Percentiles rank a stretch among this genome's conserved stretches.
These are phyloP conservation scores for Neurospora tetraspora DNA, from an alignment of 495 filamentous ascomycete genomes.

Conservation along the genomic window DNA sequence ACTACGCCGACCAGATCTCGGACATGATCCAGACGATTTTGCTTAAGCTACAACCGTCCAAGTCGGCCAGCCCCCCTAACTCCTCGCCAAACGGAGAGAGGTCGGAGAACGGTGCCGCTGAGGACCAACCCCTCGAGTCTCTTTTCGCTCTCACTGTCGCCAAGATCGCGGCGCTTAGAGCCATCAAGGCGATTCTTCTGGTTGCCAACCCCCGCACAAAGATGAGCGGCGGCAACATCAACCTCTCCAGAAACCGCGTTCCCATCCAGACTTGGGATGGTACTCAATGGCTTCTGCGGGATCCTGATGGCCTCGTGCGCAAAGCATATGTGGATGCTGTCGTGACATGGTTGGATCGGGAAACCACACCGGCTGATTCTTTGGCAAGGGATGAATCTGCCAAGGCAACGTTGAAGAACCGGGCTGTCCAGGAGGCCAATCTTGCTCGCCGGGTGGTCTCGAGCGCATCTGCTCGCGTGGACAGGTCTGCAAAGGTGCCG, in stretches of 20 bases:
- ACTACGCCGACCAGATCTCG: slow-evolving; percentile 86
- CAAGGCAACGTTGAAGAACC: slow-evolving; percentile 26
- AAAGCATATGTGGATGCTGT: slow-evolving; percentile 77
- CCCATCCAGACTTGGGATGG: slow-evolving; percentile 79
- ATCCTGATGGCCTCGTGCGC: slow-evolving; percentile 63
- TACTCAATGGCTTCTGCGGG: slow-evolving; percentile 78
- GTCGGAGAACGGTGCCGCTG: slow-evolving; percentile 16
- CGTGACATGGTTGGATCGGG: slow-evolving; percentile 67
- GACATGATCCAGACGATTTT: slow-evolving; percentile 83
- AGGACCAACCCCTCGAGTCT: slow-evolving; percentile 39
- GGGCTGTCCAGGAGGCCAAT: slow-evolving; percentile 18
- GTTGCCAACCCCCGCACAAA: slow-evolving; percentile 62
- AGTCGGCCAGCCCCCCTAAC: slow-evolving; percentile 30
- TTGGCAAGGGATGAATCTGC: slow-evolving; percentile 45
- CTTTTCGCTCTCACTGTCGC: slow-evolving; percentile 68
- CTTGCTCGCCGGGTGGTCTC: slow-evolving; percentile 57
- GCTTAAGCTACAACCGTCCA: slow-evolving; percentile 57
- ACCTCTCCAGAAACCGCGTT: slow-evolving; percentile 60
- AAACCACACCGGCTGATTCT: slow-evolving; percentile 61
- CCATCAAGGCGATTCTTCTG: slow-evolving; percentile 67
- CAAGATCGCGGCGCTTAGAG: slow-evolving; percentile 64
- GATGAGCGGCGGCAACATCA: slow-evolving; percentile 46
- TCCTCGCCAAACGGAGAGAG: slow-evolving; percentile 30
- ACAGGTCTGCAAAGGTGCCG: slow-evolving; percentile 44
- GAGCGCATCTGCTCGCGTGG: slow-evolving; percentile 50